phyloP scores from a whole-genome alignment of 371 early-diverging fungal genomes.

The Mucor sp. region DNA sequence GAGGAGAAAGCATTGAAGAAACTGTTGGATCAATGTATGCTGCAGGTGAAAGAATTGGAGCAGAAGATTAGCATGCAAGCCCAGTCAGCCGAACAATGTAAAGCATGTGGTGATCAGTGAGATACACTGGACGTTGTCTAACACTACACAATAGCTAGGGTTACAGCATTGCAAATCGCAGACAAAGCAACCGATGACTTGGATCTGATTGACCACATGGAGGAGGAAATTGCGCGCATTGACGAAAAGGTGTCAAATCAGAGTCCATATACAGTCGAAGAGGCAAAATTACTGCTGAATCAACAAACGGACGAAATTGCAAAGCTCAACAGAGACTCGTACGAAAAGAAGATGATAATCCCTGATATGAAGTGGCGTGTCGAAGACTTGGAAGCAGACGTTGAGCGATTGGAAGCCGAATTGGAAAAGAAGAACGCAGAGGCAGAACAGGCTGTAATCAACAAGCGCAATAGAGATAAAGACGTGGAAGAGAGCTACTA shows the following conservation, averaged over 20 bases:
- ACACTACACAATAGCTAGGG: neutral
- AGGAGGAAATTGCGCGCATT: constrained; percentile 7
- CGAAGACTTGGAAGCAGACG: constrained; percentile 10
- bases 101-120: neutral
- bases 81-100: constrained; percentile 5
- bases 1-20: neutral
- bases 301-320: constrained; percentile 1
- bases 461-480: neutral
- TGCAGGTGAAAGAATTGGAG: neutral
- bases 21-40: neutral
- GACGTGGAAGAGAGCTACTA: neutral
- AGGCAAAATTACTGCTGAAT: constrained; percentile 9
- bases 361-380: constrained; percentile 8
- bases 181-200: neutral
- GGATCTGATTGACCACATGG: neutral
- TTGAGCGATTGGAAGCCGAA: neutral
- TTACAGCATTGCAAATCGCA: neutral
- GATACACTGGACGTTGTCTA: neutral
- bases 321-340: neutral
- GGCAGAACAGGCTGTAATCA: neutral
- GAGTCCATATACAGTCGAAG: constrained; percentile 12
- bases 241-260: neutral
- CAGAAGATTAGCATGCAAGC: neutral
- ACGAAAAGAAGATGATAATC: constrained; percentile 6
- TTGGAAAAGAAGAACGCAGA: neutral